These are phyloP conservation scores for Cocos nucifera DNA, from an alignment of 176 grass and related monocot genomes.

Conservation along the genomic window DNA sequence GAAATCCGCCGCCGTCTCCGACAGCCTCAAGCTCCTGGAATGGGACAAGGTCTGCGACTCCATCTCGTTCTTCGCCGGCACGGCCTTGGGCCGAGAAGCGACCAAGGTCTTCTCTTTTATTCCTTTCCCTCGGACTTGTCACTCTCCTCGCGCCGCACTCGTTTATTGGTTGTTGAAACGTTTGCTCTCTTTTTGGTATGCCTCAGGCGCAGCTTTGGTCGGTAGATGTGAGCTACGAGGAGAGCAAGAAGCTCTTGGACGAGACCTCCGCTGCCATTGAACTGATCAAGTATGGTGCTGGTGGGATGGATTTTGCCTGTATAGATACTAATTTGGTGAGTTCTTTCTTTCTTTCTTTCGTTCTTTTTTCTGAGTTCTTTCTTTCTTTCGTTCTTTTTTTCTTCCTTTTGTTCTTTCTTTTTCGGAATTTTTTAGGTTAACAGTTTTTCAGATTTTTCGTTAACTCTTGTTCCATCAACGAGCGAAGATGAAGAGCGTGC, in stretches of 20 bases:
- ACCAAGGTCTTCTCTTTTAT: conserved; percentile 25
- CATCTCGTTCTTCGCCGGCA: conserved; percentile 57
- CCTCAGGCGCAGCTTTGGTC: conserved; percentile 44
- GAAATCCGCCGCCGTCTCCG: conserved; percentile 15
- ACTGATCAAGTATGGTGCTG: conserved; percentile 42
- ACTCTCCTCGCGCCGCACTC: neutral
- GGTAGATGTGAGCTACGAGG: conserved; percentile 55
- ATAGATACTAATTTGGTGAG: conserved; percentile 52
- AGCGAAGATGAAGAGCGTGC: too few species aligned
- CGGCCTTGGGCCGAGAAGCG: conserved; percentile 40
- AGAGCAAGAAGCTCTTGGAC: conserved; percentile 43
- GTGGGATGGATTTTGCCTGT: conserved; percentile 48
- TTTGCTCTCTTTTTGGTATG: neutral
- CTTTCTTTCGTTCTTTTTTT: too few species aligned
- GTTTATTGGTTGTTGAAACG: conserved; percentile 7
- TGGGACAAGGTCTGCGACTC: conserved; percentile 62
- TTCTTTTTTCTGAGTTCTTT: too few species aligned
- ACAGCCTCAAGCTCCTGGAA: conserved; percentile 56
- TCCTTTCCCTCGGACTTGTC: neutral
- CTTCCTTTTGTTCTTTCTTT: too few species aligned
- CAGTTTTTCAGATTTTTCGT: too few species aligned
- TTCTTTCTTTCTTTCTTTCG: neutral
- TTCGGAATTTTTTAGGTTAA: too few species aligned
- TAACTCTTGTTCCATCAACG: too few species aligned
- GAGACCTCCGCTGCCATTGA: conserved; percentile 55